These are phyloP conservation scores for Pichia gijzeniarum DNA, from an alignment of 805 yeast species.

Conservation along the genomic window DNA sequence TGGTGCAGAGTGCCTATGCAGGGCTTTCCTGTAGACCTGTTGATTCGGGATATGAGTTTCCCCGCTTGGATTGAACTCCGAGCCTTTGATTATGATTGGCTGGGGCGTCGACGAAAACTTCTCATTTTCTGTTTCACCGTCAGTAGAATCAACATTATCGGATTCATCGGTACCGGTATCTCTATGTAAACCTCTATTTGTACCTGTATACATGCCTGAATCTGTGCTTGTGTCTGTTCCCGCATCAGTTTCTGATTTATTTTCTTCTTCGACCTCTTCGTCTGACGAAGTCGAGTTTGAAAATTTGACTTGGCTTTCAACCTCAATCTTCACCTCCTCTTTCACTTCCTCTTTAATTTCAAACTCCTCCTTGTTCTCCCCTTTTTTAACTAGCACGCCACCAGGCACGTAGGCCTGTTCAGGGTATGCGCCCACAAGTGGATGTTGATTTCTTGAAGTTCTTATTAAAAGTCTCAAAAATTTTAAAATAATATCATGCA, in stretches of 20 bases:
- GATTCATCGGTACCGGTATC: conserved; percentile 3
- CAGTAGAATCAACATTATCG: neutral
- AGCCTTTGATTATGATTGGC: conserved; percentile 3
- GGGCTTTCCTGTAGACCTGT: conserved; percentile 2
- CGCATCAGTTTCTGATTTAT: neutral
- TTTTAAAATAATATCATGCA: conserved; percentile 4
- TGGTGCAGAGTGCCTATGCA: conserved; percentile 8
- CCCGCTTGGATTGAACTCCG: conserved; percentile 2
- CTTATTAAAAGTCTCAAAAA: conserved; percentile 9
- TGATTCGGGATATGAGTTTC: conserved; percentile 6
- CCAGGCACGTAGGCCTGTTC: conserved; percentile 10
- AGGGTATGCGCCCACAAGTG: conserved; percentile 8
- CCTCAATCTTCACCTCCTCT: too few species aligned
- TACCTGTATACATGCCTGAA: too few species aligned
- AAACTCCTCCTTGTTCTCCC: neutral
- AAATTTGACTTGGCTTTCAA: too few species aligned
- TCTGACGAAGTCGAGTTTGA: neutral
- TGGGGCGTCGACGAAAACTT: too few species aligned
- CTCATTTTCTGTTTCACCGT: neutral
- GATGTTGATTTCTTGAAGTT: conserved; percentile 10
- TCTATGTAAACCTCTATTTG: too few species aligned
- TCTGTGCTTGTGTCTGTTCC: conserved; percentile 3
- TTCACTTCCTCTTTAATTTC: neutral
- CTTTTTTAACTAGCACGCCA: neutral
- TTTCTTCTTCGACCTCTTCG: neutral